Base-by-base conservation (phyloP, 768 basidiomycete species). In the Tulasnella sp. region DNA sequence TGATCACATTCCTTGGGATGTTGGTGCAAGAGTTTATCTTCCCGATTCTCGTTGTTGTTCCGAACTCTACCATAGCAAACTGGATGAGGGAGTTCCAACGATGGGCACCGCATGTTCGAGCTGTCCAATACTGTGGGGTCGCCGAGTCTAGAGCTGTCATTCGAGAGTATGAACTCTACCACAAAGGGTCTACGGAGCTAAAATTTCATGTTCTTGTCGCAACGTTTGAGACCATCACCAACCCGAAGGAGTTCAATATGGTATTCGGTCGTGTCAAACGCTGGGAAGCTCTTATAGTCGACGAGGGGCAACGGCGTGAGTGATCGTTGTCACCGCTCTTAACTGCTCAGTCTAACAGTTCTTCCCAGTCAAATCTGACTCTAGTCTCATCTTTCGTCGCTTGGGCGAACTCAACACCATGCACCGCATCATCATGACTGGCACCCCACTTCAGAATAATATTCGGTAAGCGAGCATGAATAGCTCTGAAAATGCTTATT, bases 401-500 rank as follows among this genome's bases (percentile, higher is more conserved):
- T 73, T 94, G 42, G 87, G 85, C 56, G 85, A 89, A 60, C 74
- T 97, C 52, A 85, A 83, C 46, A 80, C 77, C 31, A 72, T 80
- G 2, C 90, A 94, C 68, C 81, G 90, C 34, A 76, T 96, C 15
- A 84, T 94, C 52, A 85, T 93, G 82, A 93, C 93, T 46, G 90
- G 92, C 79, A 98, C 96, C 0, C 94, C 94, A 0, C 70, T 98
- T 60, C 98, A 98, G 71, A 98, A 98, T 74, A 98, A 97, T 67
- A 85, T 99, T 22, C 79, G 57, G 57, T 59, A 15, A 11, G 54
- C 21, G 17, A 31, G 31, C 46, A 22, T 48, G n/a, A n/a, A n/a
- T n/a, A n/a, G n/a, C n/a, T n/a, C n/a, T n/a, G 12, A 19, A 43
- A 19, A 43, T 43, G 42, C 19, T 43, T 19, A 19, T 43, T 43